These are phyloP conservation scores for Glonium stellatum DNA, from an alignment of 495 filamentous ascomycete genomes.

Conservation along the genomic window DNA sequence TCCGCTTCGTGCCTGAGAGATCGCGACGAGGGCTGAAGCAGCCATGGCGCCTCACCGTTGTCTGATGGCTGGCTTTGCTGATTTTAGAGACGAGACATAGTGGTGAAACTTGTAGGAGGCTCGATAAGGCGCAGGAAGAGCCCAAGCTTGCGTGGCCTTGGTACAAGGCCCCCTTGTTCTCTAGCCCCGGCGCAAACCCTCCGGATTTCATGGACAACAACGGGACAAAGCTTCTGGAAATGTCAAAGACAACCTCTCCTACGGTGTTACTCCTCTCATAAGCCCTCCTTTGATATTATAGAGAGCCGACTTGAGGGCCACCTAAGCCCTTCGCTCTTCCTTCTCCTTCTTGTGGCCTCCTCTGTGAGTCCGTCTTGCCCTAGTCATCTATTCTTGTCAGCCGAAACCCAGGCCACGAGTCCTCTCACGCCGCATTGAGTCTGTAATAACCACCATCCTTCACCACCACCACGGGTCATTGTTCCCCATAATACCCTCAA, in stretches of 20 bases:
- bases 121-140: neutral
- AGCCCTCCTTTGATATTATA: neutral
- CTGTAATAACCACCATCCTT: slow-evolving; percentile 2
- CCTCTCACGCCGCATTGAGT: slow-evolving; percentile 8
- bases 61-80: neutral
- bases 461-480: neutral
- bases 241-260: neutral
- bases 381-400: slow-evolving; percentile 2
- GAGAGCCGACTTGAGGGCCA: neutral
- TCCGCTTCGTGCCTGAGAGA: neutral
- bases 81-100: neutral
- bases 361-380: neutral
- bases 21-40: slow-evolving; percentile 1
- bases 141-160: neutral
- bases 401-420: slow-evolving; percentile 15
- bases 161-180: neutral
- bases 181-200: neutral
- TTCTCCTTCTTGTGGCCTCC: neutral
- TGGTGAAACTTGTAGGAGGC: neutral
- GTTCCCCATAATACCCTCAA: neutral
- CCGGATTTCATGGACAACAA: neutral
- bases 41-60: slow-evolving; percentile 1
- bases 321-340: neutral
- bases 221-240: slow-evolving; percentile 9
- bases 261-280: neutral